Evolutionary conservation across 352 stramenopile genomes (phyloP).

Genomic region (Phytophthora crassamura): DNA sequence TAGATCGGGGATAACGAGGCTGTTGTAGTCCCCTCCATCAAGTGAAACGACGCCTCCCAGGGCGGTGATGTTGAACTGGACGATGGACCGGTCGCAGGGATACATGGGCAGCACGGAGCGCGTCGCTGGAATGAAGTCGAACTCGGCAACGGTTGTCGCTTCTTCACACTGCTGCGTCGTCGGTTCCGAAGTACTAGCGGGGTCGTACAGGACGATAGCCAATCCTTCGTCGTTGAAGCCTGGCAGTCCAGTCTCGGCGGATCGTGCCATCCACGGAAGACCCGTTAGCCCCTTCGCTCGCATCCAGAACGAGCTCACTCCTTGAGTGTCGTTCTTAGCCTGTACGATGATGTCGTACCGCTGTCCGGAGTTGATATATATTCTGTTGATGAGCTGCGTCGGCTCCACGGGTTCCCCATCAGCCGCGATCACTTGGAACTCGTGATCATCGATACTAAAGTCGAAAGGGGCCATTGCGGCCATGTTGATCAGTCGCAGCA

Average conservation of each 20-base stretch:
- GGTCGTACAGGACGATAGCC: constrained; percentile 32
- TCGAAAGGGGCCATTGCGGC: constrained; percentile 37
- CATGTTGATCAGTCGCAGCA: constrained; percentile 41
- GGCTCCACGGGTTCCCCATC: constrained; percentile 32
- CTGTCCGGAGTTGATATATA: constrained; percentile 41
- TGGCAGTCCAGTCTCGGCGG: constrained; percentile 5
- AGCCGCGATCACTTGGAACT: constrained; percentile 40
- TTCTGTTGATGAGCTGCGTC: constrained; percentile 28
- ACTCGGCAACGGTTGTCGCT: constrained; percentile 27
- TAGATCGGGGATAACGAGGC: constrained; percentile 21
- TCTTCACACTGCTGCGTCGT: constrained; percentile 21
- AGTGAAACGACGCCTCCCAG: constrained; percentile 28
- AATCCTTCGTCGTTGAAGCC: constrained; percentile 38
- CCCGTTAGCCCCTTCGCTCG: constrained; percentile 28
- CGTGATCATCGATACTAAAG: constrained; percentile 45
- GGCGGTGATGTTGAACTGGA: constrained; percentile 33
- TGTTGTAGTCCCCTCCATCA: constrained; percentile 29
- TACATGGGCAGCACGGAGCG: constrained; percentile 13
- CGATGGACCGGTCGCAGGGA: constrained; percentile 25
- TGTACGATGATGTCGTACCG: constrained; percentile 41
- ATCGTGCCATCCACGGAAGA: constrained; percentile 23
- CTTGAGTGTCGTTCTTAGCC: constrained; percentile 25
- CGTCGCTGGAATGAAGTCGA: constrained; percentile 23
- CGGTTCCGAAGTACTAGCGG: constrained; percentile 13
- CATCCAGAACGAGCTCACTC: constrained; percentile 38